Percentiles rank a stretch among this genome's conserved stretches.
Conservation (phyloP, 176 grass and related monocot species). For the Aegilops sharonensis region DNA sequence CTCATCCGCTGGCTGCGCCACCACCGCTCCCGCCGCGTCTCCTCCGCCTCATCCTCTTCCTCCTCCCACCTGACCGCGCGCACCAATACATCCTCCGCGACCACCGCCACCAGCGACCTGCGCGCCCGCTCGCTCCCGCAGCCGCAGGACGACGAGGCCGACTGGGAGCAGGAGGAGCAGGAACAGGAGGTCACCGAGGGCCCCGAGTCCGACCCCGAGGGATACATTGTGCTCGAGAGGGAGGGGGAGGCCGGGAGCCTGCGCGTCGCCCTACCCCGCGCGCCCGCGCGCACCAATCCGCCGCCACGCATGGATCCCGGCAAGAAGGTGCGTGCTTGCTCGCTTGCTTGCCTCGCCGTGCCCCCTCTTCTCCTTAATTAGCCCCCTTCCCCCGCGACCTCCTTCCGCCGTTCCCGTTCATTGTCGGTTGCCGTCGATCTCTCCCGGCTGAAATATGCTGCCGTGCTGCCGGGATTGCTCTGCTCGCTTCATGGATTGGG, state of each 20-base stretch:
- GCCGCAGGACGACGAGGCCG: neutral
- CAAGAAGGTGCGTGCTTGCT: constrained; percentile 39
- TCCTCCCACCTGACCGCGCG: constrained; percentile 33
- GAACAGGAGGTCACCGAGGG: constrained; percentile 18
- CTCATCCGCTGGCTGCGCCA: constrained; percentile 64
- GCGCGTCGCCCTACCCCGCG: constrained; percentile 11
- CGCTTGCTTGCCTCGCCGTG: neutral
- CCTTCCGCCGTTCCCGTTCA: neutral
- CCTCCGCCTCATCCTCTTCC: constrained; percentile 24
- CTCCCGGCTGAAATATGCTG: neutral
- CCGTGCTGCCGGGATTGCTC: neutral
- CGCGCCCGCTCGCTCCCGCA: constrained; percentile 27
- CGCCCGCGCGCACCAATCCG: constrained; percentile 25
- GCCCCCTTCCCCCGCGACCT: neutral
- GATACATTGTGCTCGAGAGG: neutral
- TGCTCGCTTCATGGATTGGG: neutral
- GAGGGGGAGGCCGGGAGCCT: neutral
- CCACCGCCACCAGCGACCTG: neutral
- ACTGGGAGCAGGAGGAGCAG: neutral
- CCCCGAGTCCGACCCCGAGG: constrained; percentile 31
- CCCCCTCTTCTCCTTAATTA: neutral
- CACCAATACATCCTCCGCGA: constrained; percentile 5
- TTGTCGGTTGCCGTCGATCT: neutral
- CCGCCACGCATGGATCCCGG: constrained; percentile 47
- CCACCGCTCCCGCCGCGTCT: constrained; percentile 69